Percentiles rank a stretch among this genome's conserved stretches.
Conservation (phyloP, 495 filamentous ascomycete species). For the Podospora comata region DNA sequence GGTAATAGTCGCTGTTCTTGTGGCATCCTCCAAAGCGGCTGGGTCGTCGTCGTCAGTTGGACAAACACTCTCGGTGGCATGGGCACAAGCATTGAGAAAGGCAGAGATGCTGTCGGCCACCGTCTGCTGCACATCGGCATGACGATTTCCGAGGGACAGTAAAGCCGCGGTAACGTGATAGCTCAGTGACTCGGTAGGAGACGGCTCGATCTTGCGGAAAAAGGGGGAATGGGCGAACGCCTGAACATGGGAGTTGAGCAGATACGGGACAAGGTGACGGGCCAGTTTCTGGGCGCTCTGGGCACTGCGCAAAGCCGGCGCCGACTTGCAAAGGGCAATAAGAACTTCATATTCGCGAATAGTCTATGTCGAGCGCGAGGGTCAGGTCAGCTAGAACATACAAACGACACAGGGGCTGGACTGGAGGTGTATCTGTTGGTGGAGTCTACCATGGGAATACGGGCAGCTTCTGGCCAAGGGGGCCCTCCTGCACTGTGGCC, state of each 20-base stretch:
- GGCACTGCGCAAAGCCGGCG: constrained; percentile 60
- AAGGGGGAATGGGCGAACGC: constrained; percentile 74
- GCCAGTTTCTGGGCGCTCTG: constrained; percentile 72
- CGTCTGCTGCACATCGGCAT: constrained; percentile 59
- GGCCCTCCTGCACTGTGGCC: constrained; percentile 24
- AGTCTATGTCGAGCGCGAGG: constrained; percentile 34
- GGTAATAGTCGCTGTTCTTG: constrained; percentile 65
- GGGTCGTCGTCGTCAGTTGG: constrained; percentile 51
- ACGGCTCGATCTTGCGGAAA: constrained; percentile 76
- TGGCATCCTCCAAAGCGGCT: constrained; percentile 58
- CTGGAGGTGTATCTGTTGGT: constrained; percentile 1
- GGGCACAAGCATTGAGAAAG: constrained; percentile 65
- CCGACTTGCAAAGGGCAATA: constrained; percentile 83
- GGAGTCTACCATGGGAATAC: constrained; percentile 50
- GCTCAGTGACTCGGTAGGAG: constrained; percentile 86
- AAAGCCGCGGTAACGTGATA: constrained; percentile 72
- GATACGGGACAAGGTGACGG: constrained; percentile 71
- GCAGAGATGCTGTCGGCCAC: constrained; percentile 58
- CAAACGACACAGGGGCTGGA: not conserved
- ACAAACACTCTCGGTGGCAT: constrained; percentile 42
- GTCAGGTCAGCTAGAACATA: constrained; percentile 21
- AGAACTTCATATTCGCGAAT: constrained; percentile 86
- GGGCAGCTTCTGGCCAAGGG: constrained; percentile 34
- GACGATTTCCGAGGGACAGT: constrained; percentile 70
- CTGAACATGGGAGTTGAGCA: constrained; percentile 78